Evolutionary conservation across 2,329 filamentous ascomycete genomes (phyloP).

Genomic region (Onygena corvina): DNA sequence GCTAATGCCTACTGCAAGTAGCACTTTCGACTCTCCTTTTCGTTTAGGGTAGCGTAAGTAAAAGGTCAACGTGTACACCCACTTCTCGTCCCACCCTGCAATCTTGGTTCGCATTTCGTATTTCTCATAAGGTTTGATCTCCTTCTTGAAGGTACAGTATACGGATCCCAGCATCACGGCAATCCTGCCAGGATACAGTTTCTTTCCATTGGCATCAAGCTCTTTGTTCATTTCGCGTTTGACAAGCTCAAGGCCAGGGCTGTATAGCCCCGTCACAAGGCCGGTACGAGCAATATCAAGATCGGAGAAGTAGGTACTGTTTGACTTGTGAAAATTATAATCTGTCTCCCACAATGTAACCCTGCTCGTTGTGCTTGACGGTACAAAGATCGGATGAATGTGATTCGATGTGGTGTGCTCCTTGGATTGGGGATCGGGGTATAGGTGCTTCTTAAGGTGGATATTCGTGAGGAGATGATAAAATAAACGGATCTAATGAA

Average conservation of each 20-base stretch:
- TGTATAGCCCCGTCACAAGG: slow-evolving; percentile 57
- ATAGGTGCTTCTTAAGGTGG: slow-evolving; percentile 35
- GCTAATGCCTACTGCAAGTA: slow-evolving; percentile 60
- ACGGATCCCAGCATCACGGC: slow-evolving; percentile 60
- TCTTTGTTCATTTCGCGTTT: slow-evolving; percentile 44
- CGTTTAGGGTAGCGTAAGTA: slow-evolving; percentile 47
- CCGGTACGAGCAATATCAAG: slow-evolving; percentile 74
- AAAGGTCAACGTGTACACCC: slow-evolving; percentile 64
- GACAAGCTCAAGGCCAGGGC: slow-evolving; percentile 44
- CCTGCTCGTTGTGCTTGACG: slow-evolving; percentile 54
- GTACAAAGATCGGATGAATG: slow-evolving; percentile 58
- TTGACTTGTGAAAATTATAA: slow-evolving; percentile 74
- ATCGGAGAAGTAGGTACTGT: slow-evolving; percentile 77
- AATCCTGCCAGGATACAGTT: slow-evolving; percentile 35
- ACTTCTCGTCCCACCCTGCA: slow-evolving; percentile 67
- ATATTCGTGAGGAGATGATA: slow-evolving; percentile 46
- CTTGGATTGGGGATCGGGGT: slow-evolving; percentile 33
- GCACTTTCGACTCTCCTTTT: slow-evolving; percentile 46
- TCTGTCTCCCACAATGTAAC: slow-evolving; percentile 67
- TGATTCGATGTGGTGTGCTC: slow-evolving; percentile 25
- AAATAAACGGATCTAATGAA: slow-evolving; percentile 45
- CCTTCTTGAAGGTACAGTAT: slow-evolving; percentile 59
- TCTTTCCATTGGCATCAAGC: slow-evolving; percentile 36
- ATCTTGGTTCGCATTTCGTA: slow-evolving; percentile 66
- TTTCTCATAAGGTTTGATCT: slow-evolving; percentile 55